Percentiles rank a stretch among this genome's conserved stretches.
Conservation (phyloP, 2,329 filamentous ascomycete species). For the Stylonectria norvegica region DNA sequence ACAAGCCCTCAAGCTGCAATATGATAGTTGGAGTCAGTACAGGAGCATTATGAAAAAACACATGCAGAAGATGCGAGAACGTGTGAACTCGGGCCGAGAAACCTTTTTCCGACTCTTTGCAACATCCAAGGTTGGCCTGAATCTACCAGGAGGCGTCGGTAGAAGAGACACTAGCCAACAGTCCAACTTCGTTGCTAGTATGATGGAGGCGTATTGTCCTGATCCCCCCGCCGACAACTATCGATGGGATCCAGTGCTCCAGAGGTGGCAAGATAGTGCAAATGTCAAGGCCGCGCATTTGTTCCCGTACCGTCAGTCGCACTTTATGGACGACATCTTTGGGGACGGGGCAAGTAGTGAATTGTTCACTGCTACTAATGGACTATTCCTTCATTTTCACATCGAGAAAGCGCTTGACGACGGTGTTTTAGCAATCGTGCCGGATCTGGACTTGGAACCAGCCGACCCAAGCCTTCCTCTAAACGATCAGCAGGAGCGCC, state of each 20-base stretch:
- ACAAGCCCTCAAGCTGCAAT: background rate
- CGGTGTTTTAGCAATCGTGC: conserved; percentile 3
- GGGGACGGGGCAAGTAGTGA: background rate
- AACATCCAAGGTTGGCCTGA: background rate
- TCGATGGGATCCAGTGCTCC: conserved; percentile 2
- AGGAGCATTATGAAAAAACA: background rate
- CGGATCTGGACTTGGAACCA: conserved; percentile 3
- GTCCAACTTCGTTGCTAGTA: conserved; percentile 3
- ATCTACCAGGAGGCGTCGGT: background rate
- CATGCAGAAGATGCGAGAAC: background rate
- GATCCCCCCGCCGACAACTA: background rate
- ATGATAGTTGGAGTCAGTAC: background rate
- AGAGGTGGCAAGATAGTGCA: background rate
- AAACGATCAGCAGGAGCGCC: background rate
- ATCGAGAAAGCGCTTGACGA: conserved; percentile 1
- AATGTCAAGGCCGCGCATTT: background rate
- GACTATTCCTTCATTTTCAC: background rate
- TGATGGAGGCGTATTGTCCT: background rate
- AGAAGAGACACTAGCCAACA: background rate
- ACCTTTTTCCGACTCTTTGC: background rate
- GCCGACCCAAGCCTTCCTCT: background rate
- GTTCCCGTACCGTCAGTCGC: background rate
- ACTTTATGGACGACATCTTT: conserved; percentile 5
- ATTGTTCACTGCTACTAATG: conserved; percentile 1
- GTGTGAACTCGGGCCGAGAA: background rate